These are phyloP conservation scores for Oryza rufipogon DNA, from an alignment of 176 grass and related monocot genomes.

Conservation along the genomic window DNA sequence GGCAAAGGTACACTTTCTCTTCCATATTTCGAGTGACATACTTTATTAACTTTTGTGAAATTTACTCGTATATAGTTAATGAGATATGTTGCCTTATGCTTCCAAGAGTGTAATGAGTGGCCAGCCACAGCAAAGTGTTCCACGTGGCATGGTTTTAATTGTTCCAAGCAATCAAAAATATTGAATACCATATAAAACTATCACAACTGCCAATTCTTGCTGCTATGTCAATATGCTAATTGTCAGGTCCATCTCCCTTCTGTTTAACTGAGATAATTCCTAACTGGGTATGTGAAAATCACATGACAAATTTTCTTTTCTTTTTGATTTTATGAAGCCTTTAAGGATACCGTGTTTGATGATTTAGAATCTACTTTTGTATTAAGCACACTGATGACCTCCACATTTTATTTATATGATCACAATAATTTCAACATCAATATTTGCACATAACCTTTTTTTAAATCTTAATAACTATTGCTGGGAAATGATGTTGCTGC, in stretches of 20 bases:
- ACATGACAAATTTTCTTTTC: not conserved
- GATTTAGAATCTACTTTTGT: not conserved
- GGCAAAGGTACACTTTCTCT: conserved; percentile 68
- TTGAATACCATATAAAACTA: conserved; percentile 3
- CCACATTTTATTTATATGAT: conserved; percentile 26
- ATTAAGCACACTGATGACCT: not conserved
- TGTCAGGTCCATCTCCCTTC: not conserved
- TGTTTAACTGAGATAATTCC: conserved; percentile 20
- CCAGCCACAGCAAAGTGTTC: conserved; percentile 2
- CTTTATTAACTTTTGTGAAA: not conserved
- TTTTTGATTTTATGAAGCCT: not conserved
- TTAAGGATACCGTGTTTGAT: not conserved
- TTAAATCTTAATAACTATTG: not conserved
- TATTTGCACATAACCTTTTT: conserved; percentile 1
- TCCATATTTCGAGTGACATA: not conserved
- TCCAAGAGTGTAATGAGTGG: not conserved
- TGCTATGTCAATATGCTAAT: conserved; percentile 15
- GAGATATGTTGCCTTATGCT: conserved; percentile 6
- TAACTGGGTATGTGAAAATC: not conserved
- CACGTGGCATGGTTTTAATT: not conserved
- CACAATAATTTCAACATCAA: not conserved
- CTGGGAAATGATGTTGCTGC: not conserved
- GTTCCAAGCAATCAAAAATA: conserved; percentile 6
- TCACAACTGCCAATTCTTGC: not conserved
- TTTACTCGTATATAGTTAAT: not conserved